phyloP scores from a whole-genome alignment of 257 asterid genomes.

The Penstemon barbatus region DNA sequence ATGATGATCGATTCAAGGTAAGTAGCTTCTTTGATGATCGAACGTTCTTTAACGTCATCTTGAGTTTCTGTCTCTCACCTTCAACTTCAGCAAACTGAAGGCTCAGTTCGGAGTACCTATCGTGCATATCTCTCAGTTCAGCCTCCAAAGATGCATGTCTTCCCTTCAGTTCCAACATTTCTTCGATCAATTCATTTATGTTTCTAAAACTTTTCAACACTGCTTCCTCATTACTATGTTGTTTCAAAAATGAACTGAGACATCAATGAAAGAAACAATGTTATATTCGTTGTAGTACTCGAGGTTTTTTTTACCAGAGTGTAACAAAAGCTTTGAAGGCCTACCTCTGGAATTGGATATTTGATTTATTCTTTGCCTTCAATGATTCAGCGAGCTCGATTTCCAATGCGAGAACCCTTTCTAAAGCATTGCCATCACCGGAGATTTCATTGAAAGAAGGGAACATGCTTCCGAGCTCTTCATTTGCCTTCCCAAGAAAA shows the following conservation, averaged over 20 bases:
- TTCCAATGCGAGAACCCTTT: slow-evolving; percentile 89
- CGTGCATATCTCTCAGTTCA: slow-evolving; percentile 88
- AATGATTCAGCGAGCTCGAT: slow-evolving; percentile 91
- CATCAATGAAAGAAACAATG: slow-evolving; percentile 9
- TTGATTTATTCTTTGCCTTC: slow-evolving; percentile 61
- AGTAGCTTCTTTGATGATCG: slow-evolving; percentile 52
- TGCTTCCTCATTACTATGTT: slow-evolving; percentile 79
- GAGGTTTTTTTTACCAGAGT: background rate
- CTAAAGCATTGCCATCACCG: slow-evolving; percentile 70
- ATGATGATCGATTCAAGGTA: slow-evolving; percentile 43
- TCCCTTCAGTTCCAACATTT: slow-evolving; percentile 78
- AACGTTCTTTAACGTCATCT: slow-evolving; percentile 73
- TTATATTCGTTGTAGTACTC: background rate
- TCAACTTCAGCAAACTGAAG: slow-evolving; percentile 96
- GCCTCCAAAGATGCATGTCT: slow-evolving; percentile 64
- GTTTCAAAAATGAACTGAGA: slow-evolving; percentile 80
- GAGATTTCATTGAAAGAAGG: slow-evolving; percentile 66
- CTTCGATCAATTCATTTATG: slow-evolving; percentile 79
- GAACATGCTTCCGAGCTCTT: slow-evolving; percentile 77
- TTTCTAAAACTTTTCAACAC: slow-evolving; percentile 82
- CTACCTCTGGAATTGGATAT: slow-evolving; percentile 72
- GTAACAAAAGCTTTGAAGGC: slow-evolving; percentile 1
- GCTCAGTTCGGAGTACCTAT: slow-evolving; percentile 82
- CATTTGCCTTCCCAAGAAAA: slow-evolving; percentile 61
- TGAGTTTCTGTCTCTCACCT: slow-evolving; percentile 92